Conservation (phyloP, 2,329 filamentous ascomycete species). For the Anthostomella pinea region DNA sequence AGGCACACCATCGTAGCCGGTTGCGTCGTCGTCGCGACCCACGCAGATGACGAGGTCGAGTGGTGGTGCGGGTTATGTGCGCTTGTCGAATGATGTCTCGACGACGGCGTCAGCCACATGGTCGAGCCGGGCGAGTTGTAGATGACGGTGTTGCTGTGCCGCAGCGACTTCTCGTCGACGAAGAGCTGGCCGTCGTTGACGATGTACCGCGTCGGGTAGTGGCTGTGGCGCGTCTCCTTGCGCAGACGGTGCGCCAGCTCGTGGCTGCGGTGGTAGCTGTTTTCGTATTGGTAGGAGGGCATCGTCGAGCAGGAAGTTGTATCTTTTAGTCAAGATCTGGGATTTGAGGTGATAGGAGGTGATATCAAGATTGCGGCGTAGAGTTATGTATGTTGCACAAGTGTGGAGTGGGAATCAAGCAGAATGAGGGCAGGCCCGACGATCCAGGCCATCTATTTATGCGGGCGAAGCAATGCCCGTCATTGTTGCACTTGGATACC, state of each 20-base stretch:
- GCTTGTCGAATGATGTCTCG: too few species aligned
- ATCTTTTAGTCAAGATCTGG: too few species aligned
- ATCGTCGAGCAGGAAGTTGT: too few species aligned
- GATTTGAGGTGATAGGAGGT: too few species aligned
- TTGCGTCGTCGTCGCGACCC: too few species aligned
- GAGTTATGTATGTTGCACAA: neutral
- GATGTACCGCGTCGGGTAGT: constrained; percentile 22
- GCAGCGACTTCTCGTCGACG: constrained; percentile 20
- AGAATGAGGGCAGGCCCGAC: neutral
- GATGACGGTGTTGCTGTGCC: constrained; percentile 24
- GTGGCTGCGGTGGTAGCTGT: constrained; percentile 12
- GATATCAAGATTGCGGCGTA: too few species aligned
- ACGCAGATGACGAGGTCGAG: too few species aligned
- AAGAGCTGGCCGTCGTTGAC: constrained; percentile 28
- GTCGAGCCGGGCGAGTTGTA: constrained; percentile 26
- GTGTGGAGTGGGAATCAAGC: neutral
- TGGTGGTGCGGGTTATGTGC: too few species aligned
- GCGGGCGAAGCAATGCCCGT: neutral
- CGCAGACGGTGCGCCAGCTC: constrained; percentile 16
- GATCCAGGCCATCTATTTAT: neutral
- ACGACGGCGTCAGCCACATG: too few species aligned
- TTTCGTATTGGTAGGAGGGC: constrained; percentile 14
- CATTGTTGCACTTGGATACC: neutral
- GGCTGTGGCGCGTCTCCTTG: constrained; percentile 15
- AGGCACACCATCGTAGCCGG: too few species aligned